Percentiles rank a stretch among this genome's conserved stretches.
These are phyloP conservation scores for Colletotrichum agaves DNA, from an alignment of 2,329 filamentous ascomycete genomes.

Conservation along the genomic window DNA sequence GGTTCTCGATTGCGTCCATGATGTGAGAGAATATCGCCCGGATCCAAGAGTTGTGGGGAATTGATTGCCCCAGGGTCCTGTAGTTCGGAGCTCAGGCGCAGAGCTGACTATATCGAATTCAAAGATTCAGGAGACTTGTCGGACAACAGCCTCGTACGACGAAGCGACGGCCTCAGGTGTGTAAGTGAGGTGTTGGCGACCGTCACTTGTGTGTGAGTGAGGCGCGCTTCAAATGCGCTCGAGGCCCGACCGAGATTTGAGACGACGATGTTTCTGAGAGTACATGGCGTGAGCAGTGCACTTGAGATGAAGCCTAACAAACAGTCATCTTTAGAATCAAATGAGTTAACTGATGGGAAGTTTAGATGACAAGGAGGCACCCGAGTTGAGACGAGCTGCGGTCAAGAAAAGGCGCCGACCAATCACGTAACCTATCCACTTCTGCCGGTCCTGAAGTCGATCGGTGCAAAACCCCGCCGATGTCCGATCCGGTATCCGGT, in stretches of 20 bases:
- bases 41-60: too few species aligned
- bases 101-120: too few species aligned
- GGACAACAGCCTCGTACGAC: too few species aligned
- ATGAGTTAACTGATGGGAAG: neutral
- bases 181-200: too few species aligned
- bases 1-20: constrained; percentile 53
- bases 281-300: neutral
- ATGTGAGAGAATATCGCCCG: neutral
- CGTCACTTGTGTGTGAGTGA: too few species aligned
- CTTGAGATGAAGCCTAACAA: neutral
- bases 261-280: too few species aligned
- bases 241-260: too few species aligned
- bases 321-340: neutral
- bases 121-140: too few species aligned
- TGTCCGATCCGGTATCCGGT: constrained; percentile 10
- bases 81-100: too few species aligned
- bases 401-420: neutral
- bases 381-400: constrained; percentile 1
- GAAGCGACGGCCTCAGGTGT: too few species aligned
- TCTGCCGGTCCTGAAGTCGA: neutral
- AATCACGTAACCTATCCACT: neutral
- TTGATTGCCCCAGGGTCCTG: too few species aligned
- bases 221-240: neutral
- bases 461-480: constrained; percentile 29
- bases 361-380: neutral